A percentile compares a stretch with the other conserved stretches of the same genome.
Evolutionary conservation across 1,284 basidiomycete genomes (phyloP).

Genomic region (Tetrapyrgos nigripes): DNA sequence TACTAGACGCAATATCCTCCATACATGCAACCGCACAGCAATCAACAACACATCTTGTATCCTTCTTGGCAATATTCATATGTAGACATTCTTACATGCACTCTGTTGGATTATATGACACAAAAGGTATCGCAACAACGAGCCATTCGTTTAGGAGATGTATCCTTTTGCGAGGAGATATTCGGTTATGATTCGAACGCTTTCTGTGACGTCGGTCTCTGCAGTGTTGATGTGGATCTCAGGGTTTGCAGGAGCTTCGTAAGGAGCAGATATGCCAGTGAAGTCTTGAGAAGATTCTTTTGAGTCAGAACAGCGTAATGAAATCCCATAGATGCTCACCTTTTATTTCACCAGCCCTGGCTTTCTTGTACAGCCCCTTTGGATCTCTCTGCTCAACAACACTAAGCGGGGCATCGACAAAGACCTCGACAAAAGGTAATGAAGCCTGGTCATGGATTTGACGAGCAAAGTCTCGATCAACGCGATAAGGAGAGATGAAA

Average conservation of each 20-base stretch:
- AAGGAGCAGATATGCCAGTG: conserved; percentile 97
- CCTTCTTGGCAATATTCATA: too few relatives aligned
- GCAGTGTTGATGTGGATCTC: conserved; percentile 96
- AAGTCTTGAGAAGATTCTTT: conserved; percentile 70
- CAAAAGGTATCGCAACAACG: not conserved
- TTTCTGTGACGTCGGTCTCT: conserved; percentile 79
- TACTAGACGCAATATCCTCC: too few relatives aligned
- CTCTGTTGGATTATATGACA: not conserved
- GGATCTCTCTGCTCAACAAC: conserved; percentile 95
- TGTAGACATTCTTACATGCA: too few relatives aligned
- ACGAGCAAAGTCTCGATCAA: conserved; percentile 87
- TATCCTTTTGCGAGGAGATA: conserved; percentile 76
- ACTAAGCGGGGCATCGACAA: conserved; percentile 89
- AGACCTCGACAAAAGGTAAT: conserved; percentile 94
- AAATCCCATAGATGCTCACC: conserved; percentile 52
- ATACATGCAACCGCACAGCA: too few relatives aligned
- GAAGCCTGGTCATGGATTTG: conserved; percentile 78
- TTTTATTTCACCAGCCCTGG: conserved; percentile 95
- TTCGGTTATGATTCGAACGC: conserved; percentile 82
- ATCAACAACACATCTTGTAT: too few relatives aligned
- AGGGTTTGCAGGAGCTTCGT: conserved; percentile 87
- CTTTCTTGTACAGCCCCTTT: conserved; percentile 98
- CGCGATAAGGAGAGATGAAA: conserved; percentile 97
- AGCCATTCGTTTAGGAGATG: not conserved
- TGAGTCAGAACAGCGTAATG: not conserved